phyloP scores from a whole-genome alignment of 2,329 filamentous ascomycete species.

The Cytospora mali region DNA sequence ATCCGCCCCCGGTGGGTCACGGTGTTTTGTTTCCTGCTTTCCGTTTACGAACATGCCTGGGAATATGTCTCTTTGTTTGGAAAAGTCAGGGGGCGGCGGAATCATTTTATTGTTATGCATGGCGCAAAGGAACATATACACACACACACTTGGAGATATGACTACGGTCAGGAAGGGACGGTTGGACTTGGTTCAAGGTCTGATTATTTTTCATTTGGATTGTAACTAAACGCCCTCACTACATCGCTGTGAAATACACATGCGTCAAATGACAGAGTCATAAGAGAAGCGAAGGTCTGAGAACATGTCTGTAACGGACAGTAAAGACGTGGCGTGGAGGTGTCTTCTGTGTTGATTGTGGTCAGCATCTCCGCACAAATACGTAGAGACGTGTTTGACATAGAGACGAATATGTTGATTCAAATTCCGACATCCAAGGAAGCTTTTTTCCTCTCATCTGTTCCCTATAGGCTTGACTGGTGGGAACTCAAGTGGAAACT shows the following conservation, averaged over 20 bases:
- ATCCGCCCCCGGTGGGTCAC: neutral
- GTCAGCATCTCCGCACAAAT: conserved; percentile 18
- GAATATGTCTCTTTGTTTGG: neutral
- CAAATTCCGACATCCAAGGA: conserved; percentile 78
- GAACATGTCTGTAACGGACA: neutral
- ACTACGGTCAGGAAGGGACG: conserved; percentile 3
- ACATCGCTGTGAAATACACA: neutral
- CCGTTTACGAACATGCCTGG: neutral
- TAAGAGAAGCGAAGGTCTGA: neutral
- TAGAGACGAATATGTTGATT: conserved; percentile 17
- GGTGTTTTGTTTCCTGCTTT: no score
- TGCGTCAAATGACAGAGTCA: neutral
- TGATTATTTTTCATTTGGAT: neutral
- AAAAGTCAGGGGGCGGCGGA: conserved; percentile 8
- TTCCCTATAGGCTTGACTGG: conserved; percentile 63
- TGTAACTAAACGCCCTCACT: neutral
- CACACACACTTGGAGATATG: conserved; percentile 9
- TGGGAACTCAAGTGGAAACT: conserved; percentile 82
- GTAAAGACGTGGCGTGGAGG: neutral
- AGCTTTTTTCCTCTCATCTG: conserved; percentile 66
- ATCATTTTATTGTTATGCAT: conserved; percentile 19
- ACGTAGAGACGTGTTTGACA: neutral
- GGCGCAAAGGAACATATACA: conserved; percentile 32
- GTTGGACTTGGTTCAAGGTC: neutral
- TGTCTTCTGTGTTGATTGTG: neutral